Conservation (phyloP, 345 rosid species). For the Brassica carinata region DNA sequence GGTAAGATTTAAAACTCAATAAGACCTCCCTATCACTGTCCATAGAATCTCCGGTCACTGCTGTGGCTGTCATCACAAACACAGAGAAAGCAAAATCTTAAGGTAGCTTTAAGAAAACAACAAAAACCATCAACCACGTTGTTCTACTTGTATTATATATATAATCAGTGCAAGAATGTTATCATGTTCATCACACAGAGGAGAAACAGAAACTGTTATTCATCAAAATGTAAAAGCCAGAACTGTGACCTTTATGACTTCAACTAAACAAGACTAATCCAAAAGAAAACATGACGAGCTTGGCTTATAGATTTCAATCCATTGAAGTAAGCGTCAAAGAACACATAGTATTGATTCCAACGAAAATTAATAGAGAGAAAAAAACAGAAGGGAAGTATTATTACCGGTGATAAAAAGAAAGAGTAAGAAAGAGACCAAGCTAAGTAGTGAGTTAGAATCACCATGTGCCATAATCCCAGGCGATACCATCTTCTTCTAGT, state of each 20-base stretch:
- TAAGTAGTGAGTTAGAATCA: not conserved
- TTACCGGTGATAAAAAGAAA: not conserved
- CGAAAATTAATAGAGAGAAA: not conserved
- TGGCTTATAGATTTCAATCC: not conserved
- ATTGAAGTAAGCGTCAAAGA: not conserved
- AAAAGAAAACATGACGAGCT: not conserved
- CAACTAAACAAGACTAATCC: not conserved
- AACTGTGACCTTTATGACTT: not conserved
- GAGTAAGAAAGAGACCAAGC: not conserved
- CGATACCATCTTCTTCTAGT: not conserved
- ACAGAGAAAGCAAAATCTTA: not conserved
- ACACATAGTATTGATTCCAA: not conserved
- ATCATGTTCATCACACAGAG: not conserved
- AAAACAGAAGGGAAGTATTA: not conserved
- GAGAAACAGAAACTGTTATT: not conserved
- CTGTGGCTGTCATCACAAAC: not conserved
- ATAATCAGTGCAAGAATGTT: not conserved
- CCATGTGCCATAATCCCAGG: not conserved
- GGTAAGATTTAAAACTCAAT: not conserved
- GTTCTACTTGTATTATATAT: not conserved
- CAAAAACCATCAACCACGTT: not conserved
- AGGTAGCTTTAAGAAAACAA: not conserved
- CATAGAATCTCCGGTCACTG: not conserved
- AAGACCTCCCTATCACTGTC: not conserved
- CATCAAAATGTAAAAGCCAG: not conserved